These are phyloP conservation scores for Aspergillus sergii DNA, from an alignment of 2,329 filamentous ascomycete species.

Conservation along the genomic window DNA sequence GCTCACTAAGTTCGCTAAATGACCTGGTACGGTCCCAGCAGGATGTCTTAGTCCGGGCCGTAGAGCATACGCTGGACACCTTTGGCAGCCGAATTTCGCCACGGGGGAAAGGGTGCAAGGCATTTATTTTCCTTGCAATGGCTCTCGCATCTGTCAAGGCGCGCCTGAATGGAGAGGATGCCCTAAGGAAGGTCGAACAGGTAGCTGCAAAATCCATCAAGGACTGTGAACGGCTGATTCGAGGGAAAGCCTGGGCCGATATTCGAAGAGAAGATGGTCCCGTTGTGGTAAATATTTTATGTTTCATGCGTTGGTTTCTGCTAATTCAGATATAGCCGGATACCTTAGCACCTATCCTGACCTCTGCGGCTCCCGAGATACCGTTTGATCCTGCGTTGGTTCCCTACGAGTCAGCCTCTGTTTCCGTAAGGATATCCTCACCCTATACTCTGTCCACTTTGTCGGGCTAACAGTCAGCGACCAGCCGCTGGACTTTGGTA, in stretches of 20 bases:
- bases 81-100: constrained; percentile 31
- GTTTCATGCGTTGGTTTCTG: not conserved
- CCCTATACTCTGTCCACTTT: not conserved
- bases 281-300: constrained; percentile 19
- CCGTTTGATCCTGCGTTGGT: constrained; percentile 29
- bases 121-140: constrained; percentile 33
- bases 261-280: constrained; percentile 21
- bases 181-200: constrained; percentile 26
- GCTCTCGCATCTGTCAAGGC: constrained; percentile 35
- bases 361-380: constrained; percentile 19
- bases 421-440: constrained; percentile 25
- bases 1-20: constrained; percentile 22
- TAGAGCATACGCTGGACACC: constrained; percentile 31
- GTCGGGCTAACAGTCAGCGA: not conserved
- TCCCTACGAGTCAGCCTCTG: constrained; percentile 23
- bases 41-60: constrained; percentile 30
- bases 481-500: constrained; percentile 34
- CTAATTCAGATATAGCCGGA: constrained; percentile 20
- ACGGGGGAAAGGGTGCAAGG: constrained; percentile 32
- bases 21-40: constrained; percentile 37
- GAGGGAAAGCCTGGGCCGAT: constrained; percentile 26
- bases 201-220: constrained; percentile 25
- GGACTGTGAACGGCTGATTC: constrained; percentile 27
- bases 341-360: constrained; percentile 11
- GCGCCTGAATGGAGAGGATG: constrained; percentile 34